phyloP scores from a whole-genome alignment of 2,329 filamentous ascomycete species.

The Setomelanomma holmii region DNA sequence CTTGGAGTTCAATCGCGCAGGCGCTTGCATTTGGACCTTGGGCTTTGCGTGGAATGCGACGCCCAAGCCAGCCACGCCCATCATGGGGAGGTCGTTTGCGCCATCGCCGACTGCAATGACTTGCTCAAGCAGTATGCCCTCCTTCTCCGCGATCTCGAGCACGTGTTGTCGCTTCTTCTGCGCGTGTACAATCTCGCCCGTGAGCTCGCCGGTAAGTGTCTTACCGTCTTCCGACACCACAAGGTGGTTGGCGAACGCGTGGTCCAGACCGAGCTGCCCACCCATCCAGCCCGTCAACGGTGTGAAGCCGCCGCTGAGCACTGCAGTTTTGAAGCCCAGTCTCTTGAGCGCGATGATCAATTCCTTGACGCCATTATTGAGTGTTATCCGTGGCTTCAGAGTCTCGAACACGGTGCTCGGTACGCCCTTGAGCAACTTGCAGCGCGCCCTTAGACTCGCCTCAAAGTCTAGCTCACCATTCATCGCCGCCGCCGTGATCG shows the following conservation, averaged over 20 bases:
- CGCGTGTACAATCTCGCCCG: conserved; percentile 75
- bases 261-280: conserved; percentile 79
- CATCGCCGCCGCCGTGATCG: conserved; percentile 94
- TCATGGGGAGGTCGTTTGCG: conserved; percentile 83
- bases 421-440: conserved; percentile 81
- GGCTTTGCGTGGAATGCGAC: conserved; percentile 88
- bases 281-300: conserved; percentile 89
- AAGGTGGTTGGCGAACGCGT: conserved; percentile 88
- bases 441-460: conserved; percentile 79
- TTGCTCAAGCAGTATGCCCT: conserved; percentile 70
- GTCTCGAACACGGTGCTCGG: conserved; percentile 79
- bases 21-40: conserved; percentile 78
- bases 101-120: conserved; percentile 80
- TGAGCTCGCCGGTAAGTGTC: conserved; percentile 74
- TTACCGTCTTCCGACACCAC: conserved; percentile 62
- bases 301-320: conserved; percentile 90
- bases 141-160: conserved; percentile 71
- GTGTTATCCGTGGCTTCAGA: conserved; percentile 75
- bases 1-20: conserved; percentile 73
- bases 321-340: conserved; percentile 85
- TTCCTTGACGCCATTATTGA: conserved; percentile 80
- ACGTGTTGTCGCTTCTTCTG: conserved; percentile 77
- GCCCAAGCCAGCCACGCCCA: conserved; percentile 75
- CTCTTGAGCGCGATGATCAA: conserved; percentile 77
- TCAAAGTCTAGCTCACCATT: conserved; percentile 94